Percentiles rank a stretch among this genome's conserved stretches.
These are phyloP conservation scores for Aspergillus diversus DNA, from an alignment of 495 filamentous ascomycete genomes.

Conservation along the genomic window DNA sequence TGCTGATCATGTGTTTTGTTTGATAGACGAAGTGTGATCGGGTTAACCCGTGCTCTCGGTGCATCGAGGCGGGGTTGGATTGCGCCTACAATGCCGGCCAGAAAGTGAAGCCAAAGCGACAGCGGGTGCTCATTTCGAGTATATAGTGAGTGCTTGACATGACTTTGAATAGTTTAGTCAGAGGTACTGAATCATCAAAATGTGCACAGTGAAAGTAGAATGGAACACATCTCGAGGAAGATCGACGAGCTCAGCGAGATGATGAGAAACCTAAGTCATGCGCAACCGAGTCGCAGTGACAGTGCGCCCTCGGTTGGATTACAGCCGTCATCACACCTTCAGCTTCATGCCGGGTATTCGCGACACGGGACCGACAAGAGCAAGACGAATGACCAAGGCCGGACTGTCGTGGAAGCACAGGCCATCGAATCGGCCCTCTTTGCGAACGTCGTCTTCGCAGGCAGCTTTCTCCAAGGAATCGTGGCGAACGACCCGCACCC, in stretches of 20 bases:
- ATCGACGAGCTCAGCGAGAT: conserved; percentile 19
- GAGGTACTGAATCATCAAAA: neutral
- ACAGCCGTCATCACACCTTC: neutral
- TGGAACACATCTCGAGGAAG: conserved; percentile 12
- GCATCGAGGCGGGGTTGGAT: conserved; percentile 11
- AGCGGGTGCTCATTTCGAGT: conserved; percentile 19
- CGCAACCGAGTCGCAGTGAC: conserved; percentile 1
- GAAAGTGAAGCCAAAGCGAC: conserved; percentile 17
- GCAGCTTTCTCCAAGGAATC: conserved; percentile 12
- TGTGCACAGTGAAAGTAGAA: conserved; percentile 13
- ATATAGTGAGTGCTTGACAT: conserved; percentile 16
- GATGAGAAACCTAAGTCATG: conserved; percentile 17
- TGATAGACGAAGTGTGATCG: conserved; percentile 20
- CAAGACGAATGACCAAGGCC: neutral
- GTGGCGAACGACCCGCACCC: conserved; percentile 2
- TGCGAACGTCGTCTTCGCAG: conserved; percentile 17
- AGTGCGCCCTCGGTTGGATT: neutral
- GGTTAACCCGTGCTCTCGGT: conserved; percentile 19
- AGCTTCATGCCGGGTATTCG: too few species aligned
- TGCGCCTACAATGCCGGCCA: conserved; percentile 11
- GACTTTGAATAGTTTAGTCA: neutral
- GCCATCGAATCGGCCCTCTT: conserved; percentile 18
- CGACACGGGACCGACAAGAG: neutral
- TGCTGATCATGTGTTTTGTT: neutral
- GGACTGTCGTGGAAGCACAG: conserved; percentile 5